A percentile compares a stretch with the other conserved stretches of the same genome.
Evolutionary conservation across 306 rosid genomes (phyloP).

Genomic region (Malus orientalis): DNA sequence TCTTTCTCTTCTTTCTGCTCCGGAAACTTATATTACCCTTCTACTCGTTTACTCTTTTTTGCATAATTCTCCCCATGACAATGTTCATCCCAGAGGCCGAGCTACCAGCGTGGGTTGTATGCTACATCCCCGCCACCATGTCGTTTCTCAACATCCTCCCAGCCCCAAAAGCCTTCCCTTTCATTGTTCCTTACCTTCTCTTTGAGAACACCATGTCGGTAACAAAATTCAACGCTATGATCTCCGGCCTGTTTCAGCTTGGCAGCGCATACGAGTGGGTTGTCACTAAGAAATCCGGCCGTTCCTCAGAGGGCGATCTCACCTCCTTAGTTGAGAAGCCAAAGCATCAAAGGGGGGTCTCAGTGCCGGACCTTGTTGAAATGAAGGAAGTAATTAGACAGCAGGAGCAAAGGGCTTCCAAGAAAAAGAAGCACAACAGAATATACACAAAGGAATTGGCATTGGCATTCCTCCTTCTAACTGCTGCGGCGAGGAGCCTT

Average conservation of each 20-base stretch:
- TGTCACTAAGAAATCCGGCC: constrained; percentile 88
- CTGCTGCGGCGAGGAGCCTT: constrained; percentile 89
- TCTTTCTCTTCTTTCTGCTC: constrained; percentile 84
- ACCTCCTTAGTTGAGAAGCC: constrained; percentile 54
- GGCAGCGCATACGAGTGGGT: constrained; percentile 96
- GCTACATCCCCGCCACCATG: constrained; percentile 83
- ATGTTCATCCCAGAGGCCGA: constrained; percentile 86
- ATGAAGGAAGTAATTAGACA: constrained; percentile 56
- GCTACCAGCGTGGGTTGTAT: constrained; percentile 84
- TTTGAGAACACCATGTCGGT: constrained; percentile 94
- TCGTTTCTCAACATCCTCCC: constrained; percentile 90
- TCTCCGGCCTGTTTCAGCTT: constrained; percentile 82
- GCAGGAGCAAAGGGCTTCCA: constrained; percentile 33
- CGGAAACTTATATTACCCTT: constrained; percentile 79
- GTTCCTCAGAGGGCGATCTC: constrained; percentile 85
- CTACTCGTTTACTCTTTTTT: constrained; percentile 83
- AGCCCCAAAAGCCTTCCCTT: constrained; percentile 84
- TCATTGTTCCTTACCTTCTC: constrained; percentile 90
- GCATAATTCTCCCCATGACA: constrained; percentile 92
- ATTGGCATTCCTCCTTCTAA: constrained; percentile 71
- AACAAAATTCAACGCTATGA: constrained; percentile 90
- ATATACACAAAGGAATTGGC: constrained; percentile 78
- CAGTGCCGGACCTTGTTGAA: constrained; percentile 56
- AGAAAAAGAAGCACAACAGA: constrained; percentile 67
- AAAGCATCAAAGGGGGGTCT: constrained; percentile 51